Evolutionary conservation across 352 stramenopile species (phyloP).

Genomic region (Globisporangium emineosum): DNA sequence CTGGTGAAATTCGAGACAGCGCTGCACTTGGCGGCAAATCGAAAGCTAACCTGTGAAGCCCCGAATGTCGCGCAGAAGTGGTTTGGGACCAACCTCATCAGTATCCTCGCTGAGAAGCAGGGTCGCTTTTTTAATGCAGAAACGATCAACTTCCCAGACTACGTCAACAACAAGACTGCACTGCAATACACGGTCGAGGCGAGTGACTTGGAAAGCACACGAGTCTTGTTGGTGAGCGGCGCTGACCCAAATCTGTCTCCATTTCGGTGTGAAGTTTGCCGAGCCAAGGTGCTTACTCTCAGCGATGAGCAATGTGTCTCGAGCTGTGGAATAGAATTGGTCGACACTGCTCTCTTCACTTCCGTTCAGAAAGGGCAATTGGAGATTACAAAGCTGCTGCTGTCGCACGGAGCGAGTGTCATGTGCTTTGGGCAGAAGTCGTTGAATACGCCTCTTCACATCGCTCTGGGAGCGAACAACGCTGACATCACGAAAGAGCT

Average conservation of each 20-base stretch:
- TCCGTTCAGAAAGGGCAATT: constrained; percentile 33
- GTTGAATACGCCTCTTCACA: constrained; percentile 45
- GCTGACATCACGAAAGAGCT: constrained; percentile 35
- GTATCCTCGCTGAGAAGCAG: constrained; percentile 39
- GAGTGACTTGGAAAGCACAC: constrained; percentile 36
- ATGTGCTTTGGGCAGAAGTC: constrained; percentile 37
- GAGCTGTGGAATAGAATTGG: constrained; percentile 32
- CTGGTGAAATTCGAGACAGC: constrained; percentile 44
- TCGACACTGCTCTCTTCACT: constrained; percentile 45
- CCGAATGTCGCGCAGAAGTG: constrained; percentile 32
- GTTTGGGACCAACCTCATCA: constrained; percentile 56
- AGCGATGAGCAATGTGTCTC: constrained; percentile 25
- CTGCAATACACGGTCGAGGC: constrained; percentile 54
- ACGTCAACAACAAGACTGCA: constrained; percentile 48
- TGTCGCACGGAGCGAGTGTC: constrained; percentile 40
- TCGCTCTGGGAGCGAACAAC: constrained; percentile 42
- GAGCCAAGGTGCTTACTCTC: constrained; percentile 5
- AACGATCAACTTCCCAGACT: constrained; percentile 46
- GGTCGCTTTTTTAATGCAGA: constrained; percentile 32
- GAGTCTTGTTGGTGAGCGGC: constrained; percentile 29
- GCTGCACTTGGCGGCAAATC: constrained; percentile 47
- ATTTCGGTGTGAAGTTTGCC: constrained; percentile 39
- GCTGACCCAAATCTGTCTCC: constrained; percentile 56
- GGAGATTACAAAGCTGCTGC: constrained; percentile 33
- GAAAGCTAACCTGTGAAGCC: constrained; percentile 35